Evolutionary conservation across 352 stramenopile species (phyloP), one percentile per base, ranked within the genome.

Genomic region (Globisporangium echinulatum): DNA sequence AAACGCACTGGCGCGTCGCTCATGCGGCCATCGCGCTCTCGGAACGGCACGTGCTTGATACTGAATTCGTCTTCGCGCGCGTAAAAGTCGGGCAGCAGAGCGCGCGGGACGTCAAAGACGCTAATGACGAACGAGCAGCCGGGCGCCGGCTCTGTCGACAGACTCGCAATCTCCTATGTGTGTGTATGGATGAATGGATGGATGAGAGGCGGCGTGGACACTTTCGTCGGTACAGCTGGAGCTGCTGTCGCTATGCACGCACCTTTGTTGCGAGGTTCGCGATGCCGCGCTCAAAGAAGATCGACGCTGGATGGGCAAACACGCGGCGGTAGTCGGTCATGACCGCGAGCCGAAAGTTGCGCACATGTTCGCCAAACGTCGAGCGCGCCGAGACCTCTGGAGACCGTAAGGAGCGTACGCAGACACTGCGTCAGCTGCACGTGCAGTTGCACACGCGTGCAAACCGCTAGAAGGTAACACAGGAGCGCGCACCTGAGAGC

Each of bases 281-380:
- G 69, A 97, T 97, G 14, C 82, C 78, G 2, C 87, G 75, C 64
- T 97, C 68, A 66, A 98, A 97, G 70, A 98, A 98, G 56, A 98
- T 94, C 11, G 91, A 97, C 49, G 91, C 89, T 1, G 90, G 87
- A 62, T 97, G 91, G 40, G 77, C 79, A 72, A 97, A 97, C 51
- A 97, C 85, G 48, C 92, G 85, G 37, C 89, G 87, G 68, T 90
- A 96, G 73, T 91, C 70, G 11, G 68, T 67, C 52, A 98, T 82
- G 25, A 76, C 67, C 19, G 77, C 92, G 13, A 97, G 67, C 37
- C 90, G 87, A 69, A 98, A 97, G 75, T 96, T 89, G 49, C 67
- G 55, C 40, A 98, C 71, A 33, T 79, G 66, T 3, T 89, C 83
- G 43, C 81, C 79, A 38, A 98, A 98, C 37, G 92, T 97, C 51